Percentiles rank a stretch among this genome's conserved stretches.
phyloP scores from a whole-genome alignment of 495 filamentous ascomycete species.

The Penicillium canariense region DNA sequence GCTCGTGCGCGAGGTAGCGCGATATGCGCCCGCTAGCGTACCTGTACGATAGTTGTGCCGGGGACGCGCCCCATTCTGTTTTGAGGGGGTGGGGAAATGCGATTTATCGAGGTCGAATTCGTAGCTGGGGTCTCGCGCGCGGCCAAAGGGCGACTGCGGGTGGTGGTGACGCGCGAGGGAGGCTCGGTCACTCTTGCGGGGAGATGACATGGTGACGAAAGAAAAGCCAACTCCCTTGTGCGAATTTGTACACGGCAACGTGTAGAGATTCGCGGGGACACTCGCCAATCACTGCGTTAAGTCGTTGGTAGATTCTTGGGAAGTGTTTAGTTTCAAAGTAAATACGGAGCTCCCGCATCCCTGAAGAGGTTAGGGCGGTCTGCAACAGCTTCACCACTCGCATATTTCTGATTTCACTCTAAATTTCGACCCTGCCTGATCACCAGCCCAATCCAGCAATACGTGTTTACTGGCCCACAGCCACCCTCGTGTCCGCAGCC shows the following conservation, averaged over 20 bases:
- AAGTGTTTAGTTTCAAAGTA: conserved; percentile 1
- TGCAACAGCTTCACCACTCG: background rate
- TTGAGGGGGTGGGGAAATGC: conserved; percentile 29
- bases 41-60: conserved; percentile 35
- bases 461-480: background rate
- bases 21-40: conserved; percentile 41
- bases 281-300: background rate
- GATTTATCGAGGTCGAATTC: conserved; percentile 32
- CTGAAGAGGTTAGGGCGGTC: conserved; percentile 21
- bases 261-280: too few relatives aligned
- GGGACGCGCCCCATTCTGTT: conserved; percentile 28
- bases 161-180: conserved; percentile 29
- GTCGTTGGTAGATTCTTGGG: too few relatives aligned
- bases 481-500: conserved; percentile 1
- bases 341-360: conserved; percentile 28
- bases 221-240: background rate
- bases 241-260: too few relatives aligned
- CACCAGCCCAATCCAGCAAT: background rate
- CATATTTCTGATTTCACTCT: background rate
- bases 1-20: conserved; percentile 21
- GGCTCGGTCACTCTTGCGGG: conserved; percentile 16
- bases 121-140: conserved; percentile 30
- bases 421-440: background rate
- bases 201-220: conserved; percentile 17
- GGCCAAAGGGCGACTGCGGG: conserved; percentile 36